These are phyloP conservation scores for Neurospora discreta DNA, from an alignment of 495 filamentous ascomycete species.

Conservation along the genomic window DNA sequence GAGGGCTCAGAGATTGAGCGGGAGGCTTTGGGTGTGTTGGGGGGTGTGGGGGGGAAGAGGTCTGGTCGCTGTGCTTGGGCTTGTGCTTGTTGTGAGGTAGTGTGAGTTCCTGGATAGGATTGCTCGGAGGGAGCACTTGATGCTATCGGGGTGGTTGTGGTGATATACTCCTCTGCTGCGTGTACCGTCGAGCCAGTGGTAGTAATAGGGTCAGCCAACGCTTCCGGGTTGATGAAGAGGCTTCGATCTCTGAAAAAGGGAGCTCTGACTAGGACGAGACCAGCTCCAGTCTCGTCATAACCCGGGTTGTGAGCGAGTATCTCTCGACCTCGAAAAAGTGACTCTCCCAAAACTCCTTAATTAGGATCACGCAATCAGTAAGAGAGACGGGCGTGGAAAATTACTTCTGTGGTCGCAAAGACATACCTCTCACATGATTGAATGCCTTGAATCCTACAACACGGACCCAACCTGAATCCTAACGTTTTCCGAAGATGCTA, in stretches of 20 bases:
- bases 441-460: conserved; percentile 3
- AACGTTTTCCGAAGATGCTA: not conserved
- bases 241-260: not conserved
- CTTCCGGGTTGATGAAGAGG: not conserved
- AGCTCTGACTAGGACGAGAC: conserved; percentile 1
- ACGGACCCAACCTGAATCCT: conserved; percentile 6
- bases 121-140: not conserved
- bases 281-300: not conserved
- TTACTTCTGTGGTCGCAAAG: not conserved
- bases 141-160: not conserved
- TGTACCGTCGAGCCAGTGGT: not conserved
- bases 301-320: not conserved
- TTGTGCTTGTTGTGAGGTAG: not conserved
- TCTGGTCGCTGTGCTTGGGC: not conserved
- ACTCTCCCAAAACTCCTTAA: not conserved
- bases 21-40: not conserved
- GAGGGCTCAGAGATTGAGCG: not conserved
- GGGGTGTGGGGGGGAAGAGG: not conserved
- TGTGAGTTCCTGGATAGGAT: not conserved
- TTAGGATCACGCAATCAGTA: not conserved
- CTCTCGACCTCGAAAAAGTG: not conserved
- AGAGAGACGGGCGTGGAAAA: not conserved
- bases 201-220: not conserved
- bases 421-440: conserved; percentile 1
- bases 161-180: not conserved